Conservation (phyloP, 345 rosid genomes). For the Eucalyptus urophylla region DNA sequence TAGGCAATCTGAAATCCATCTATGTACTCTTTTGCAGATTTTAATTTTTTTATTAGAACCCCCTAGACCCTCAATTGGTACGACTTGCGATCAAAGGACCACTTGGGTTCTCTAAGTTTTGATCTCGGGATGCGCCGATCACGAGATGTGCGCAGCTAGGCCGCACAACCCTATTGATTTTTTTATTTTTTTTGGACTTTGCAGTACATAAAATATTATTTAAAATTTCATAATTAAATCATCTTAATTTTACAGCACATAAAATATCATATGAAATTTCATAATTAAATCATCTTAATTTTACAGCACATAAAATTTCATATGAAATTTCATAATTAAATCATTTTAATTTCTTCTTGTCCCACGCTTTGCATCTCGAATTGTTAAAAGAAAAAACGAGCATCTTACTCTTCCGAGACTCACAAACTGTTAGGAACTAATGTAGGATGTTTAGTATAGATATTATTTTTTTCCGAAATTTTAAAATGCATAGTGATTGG, state of each 20-base stretch:
- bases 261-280: neutral
- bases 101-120: neutral
- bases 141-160: neutral
- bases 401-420: neutral
- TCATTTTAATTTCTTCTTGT: neutral
- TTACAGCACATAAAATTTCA: neutral
- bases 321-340: neutral
- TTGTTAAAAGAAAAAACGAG: neutral
- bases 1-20: neutral
- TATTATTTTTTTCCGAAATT: neutral
- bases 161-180: neutral
- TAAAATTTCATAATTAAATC: neutral
- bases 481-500: neutral
- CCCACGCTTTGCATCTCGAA: neutral
- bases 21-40: neutral
- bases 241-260: neutral
- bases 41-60: neutral
- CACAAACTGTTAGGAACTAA: neutral
- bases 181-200: neutral
- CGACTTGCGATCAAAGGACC: neutral
- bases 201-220: neutral
- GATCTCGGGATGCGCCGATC: neutral
- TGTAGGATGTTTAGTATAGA: neutral
- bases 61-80: neutral
- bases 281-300: neutral